Conservation (phyloP, 768 basidiomycete species). For the Boletus huronensis region DNA sequence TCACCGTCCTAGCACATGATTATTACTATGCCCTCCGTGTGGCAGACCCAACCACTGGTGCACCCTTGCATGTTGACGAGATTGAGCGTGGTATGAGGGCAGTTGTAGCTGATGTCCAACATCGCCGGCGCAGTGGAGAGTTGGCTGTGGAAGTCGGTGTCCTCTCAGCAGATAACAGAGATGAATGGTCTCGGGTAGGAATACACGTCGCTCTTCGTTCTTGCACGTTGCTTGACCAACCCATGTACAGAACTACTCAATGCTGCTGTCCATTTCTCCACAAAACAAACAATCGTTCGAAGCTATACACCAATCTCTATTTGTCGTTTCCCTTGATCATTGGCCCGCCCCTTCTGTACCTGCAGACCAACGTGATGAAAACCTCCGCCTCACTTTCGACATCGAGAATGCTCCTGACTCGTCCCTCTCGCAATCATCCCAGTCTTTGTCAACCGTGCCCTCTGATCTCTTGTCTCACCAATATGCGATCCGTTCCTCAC, state of each 20-base stretch:
- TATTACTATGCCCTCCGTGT: slow-evolving; percentile 79
- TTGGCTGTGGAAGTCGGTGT: slow-evolving; percentile 59
- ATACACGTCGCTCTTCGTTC: not conserved
- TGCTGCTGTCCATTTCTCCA: slow-evolving; percentile 65
- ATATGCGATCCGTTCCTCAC: slow-evolving; percentile 63
- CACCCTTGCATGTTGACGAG: slow-evolving; percentile 33
- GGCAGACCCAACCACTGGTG: slow-evolving; percentile 32
- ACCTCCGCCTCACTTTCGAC: slow-evolving; percentile 36
- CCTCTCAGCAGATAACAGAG: slow-evolving; percentile 76
- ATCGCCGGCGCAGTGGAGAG: slow-evolving; percentile 50
- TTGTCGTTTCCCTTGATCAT: slow-evolving; percentile 80
- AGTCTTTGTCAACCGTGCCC: slow-evolving; percentile 4
- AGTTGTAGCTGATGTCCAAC: slow-evolving; percentile 55
- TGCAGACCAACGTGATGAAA: slow-evolving; percentile 14
- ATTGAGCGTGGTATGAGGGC: slow-evolving; percentile 46
- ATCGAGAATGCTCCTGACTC: slow-evolving; percentile 5
- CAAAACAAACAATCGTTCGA: slow-evolving; percentile 58
- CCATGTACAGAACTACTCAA: slow-evolving; percentile 53
- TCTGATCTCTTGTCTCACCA: slow-evolving; percentile 65
- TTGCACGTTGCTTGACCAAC: not conserved
- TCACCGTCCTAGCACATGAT: slow-evolving; percentile 71
- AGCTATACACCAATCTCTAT: slow-evolving; percentile 68
- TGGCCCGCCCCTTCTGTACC: slow-evolving; percentile 43
- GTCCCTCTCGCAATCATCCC: slow-evolving; percentile 7
- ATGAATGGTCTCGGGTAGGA: slow-evolving; percentile 75